Conservation (phyloP, 2,329 filamentous ascomycete species). For the Ophiostoma sp. region DNA sequence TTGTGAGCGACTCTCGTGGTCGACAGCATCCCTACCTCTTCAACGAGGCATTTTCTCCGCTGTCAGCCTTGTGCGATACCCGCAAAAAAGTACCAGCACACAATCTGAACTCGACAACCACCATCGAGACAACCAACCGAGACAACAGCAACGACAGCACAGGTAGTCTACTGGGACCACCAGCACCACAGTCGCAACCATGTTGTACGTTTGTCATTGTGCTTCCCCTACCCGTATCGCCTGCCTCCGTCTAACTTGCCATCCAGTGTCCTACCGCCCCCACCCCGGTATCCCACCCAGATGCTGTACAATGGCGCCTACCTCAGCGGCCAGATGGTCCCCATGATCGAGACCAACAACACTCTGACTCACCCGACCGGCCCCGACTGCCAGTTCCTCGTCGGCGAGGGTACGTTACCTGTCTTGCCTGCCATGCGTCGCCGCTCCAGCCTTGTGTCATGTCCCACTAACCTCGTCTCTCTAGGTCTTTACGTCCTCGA, state of each 20-base stretch:
- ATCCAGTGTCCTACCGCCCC: slow-evolving; percentile 77
- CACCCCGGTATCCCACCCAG: slow-evolving; percentile 76
- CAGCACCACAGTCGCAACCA: slow-evolving; percentile 22
- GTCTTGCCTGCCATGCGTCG: neutral
- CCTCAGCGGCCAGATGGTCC: slow-evolving; percentile 65
- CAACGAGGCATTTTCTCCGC: neutral
- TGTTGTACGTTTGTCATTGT: slow-evolving; percentile 27
- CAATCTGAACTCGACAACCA: neutral
- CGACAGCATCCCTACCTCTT: neutral
- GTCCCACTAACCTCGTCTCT: neutral
- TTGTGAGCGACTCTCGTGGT: neutral
- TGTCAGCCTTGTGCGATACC: neutral
- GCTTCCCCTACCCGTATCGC: neutral
- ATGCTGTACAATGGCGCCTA: slow-evolving; percentile 72
- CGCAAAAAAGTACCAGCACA: neutral
- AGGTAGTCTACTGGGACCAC: neutral
- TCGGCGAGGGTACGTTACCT: slow-evolving; percentile 75
- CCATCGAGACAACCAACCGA: neutral
- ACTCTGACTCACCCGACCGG: slow-evolving; percentile 76
- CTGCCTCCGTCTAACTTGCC: neutral
- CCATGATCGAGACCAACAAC: slow-evolving; percentile 93
- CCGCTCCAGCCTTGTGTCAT: neutral
- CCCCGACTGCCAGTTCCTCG: slow-evolving; percentile 84
- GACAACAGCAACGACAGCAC: neutral
- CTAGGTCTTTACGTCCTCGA: slow-evolving; percentile 84